These are phyloP conservation scores for Venturia nashicola DNA, from an alignment of 2,329 filamentous ascomycete species.

Conservation along the genomic window DNA sequence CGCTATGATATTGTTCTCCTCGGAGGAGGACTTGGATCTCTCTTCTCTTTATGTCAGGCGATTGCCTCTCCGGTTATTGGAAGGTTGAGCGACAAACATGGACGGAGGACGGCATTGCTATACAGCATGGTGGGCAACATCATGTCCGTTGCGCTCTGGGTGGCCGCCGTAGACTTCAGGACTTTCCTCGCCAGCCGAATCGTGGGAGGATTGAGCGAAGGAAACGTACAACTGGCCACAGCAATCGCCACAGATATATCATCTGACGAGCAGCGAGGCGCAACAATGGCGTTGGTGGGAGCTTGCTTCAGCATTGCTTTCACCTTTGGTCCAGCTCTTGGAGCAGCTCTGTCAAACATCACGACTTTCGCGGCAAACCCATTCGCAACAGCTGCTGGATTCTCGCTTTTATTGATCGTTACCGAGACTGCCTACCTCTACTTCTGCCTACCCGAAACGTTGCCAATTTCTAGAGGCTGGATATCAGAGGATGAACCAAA, in stretches of 20 bases:
- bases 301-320: constrained; percentile 96
- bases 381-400: constrained; percentile 82
- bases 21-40: constrained; percentile 81
- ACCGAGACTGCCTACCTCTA: constrained; percentile 84
- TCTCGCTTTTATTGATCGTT: constrained; percentile 74
- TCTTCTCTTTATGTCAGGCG: constrained; percentile 89
- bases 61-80: constrained; percentile 88
- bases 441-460: constrained; percentile 71
- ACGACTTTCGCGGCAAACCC: constrained; percentile 74
- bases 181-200: constrained; percentile 91
- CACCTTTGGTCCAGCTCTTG: constrained; percentile 86
- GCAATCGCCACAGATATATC: constrained; percentile 96
- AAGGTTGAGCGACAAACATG: constrained; percentile 74
- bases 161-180: constrained; percentile 82
- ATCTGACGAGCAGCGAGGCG: constrained; percentile 68
- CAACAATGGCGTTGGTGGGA: constrained; percentile 92
- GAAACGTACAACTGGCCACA: constrained; percentile 90
- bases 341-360: constrained; percentile 71
- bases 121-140: constrained; percentile 92
- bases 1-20: constrained; percentile 95
- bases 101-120: constrained; percentile 73
- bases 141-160: constrained; percentile 86
- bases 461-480: constrained; percentile 36
- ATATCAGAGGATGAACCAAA: background rate
- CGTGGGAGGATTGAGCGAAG: constrained; percentile 87